Conservation (phyloP, 306 rosid genomes). For the Rosa multiflora region DNA sequence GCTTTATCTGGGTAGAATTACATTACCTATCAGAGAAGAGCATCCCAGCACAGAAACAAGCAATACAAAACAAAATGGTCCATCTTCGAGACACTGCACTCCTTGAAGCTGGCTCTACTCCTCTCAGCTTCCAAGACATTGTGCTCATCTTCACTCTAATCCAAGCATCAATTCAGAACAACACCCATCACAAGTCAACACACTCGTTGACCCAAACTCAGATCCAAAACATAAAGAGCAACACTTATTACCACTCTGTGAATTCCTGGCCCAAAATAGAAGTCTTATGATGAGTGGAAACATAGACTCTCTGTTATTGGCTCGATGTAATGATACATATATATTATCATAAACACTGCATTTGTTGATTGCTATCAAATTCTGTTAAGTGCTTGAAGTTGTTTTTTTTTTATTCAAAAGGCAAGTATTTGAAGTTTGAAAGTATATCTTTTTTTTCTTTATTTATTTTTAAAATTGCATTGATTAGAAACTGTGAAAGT, state of each 20-base stretch:
- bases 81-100: conserved; percentile 46
- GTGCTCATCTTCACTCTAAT: conserved; percentile 4
- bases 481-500: no score
- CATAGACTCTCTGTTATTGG: not conserved
- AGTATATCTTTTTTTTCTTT: no score
- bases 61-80: conserved; percentile 51
- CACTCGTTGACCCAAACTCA: conserved; percentile 21
- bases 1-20: not conserved
- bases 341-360: no score
- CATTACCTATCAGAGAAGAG: conserved; percentile 57
- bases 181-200: conserved; percentile 28
- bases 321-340: not conserved
- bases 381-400: no score
- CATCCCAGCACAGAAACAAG: conserved; percentile 59
- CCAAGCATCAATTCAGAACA: conserved; percentile 24
- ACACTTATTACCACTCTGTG: not conserved
- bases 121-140: conserved; percentile 51
- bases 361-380: no score
- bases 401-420: no score
- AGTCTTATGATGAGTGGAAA: not conserved
- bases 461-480: no score
- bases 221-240: conserved; percentile 9
- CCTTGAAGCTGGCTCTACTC: conserved; percentile 38
- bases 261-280: not conserved
- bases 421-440: no score